phyloP scores from a whole-genome alignment of 108 stramenopile species.

The Tribonema minus region DNA sequence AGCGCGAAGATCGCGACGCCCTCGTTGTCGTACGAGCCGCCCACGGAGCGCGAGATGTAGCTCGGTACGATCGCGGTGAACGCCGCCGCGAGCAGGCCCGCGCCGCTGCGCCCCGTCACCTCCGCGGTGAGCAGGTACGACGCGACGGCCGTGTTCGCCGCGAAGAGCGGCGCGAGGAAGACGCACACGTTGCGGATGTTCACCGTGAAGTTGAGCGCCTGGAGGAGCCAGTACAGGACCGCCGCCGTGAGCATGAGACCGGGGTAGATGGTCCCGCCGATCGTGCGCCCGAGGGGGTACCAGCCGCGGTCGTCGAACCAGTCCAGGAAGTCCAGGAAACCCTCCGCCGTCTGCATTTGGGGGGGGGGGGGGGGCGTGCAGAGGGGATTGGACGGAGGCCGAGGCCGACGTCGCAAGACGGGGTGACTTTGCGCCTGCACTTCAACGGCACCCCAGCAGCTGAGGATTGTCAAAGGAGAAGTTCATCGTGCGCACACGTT shows the following conservation, averaged over 20 bases:
- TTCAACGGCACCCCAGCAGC: too few relatives aligned
- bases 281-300: conserved; percentile 95
- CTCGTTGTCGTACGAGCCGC: conserved; percentile 98
- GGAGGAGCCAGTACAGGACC: conserved; percentile 62
- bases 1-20: conserved; percentile 88
- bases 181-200: conserved; percentile 61
- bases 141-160: conserved; percentile 52
- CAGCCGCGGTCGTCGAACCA: conserved; percentile 60
- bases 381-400: too few relatives aligned
- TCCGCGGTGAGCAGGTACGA: conserved; percentile 55
- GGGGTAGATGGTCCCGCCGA: conserved; percentile 96
- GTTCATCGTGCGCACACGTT: too few relatives aligned
- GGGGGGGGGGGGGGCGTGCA: not conserved
- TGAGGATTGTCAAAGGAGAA: too few relatives aligned
- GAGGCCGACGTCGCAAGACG: too few relatives aligned
- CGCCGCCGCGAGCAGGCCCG: conserved; percentile 72
- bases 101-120: conserved; percentile 17
- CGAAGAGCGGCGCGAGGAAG: conserved; percentile 53
- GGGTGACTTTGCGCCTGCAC: too few relatives aligned
- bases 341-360: conserved; percentile 61
- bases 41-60: conserved; percentile 89
- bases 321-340: conserved; percentile 50
- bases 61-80: conserved; percentile 90
- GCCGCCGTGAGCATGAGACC: conserved; percentile 94
- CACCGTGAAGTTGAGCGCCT: conserved; percentile 52